These are phyloP conservation scores for Corynespora cassiicola DNA, from an alignment of 2,329 filamentous ascomycete genomes.

Conservation along the genomic window DNA sequence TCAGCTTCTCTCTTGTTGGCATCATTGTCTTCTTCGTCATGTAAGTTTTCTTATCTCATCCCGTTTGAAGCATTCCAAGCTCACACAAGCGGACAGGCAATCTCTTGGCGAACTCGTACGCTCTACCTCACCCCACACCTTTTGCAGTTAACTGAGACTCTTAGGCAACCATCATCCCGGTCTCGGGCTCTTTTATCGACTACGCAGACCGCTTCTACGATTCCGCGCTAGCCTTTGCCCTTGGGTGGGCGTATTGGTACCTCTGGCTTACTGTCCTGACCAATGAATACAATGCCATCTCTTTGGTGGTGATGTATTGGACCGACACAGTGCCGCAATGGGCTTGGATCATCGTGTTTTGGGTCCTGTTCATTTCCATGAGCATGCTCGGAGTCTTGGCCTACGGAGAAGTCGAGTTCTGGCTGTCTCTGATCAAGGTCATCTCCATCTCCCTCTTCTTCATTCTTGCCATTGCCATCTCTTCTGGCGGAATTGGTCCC, in stretches of 20 bases:
- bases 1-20: conserved; percentile 47
- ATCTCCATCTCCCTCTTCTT: conserved; percentile 43
- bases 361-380: conserved; percentile 39
- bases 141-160: no score
- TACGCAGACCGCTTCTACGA: conserved; percentile 50
- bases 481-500: conserved; percentile 27
- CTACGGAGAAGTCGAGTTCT: conserved; percentile 46
- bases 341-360: conserved; percentile 35
- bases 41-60: no score
- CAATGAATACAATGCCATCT: conserved; percentile 37
- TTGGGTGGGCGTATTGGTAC: conserved; percentile 42
- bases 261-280: no score
- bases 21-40: conserved; percentile 41
- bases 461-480: conserved; percentile 37
- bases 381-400: conserved; percentile 45
- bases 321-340: conserved; percentile 41
- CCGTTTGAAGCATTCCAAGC: no score
- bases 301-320: conserved; percentile 44
- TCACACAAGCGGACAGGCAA: no score
- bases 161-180: conserved; percentile 45
- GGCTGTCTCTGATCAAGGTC: conserved; percentile 42
- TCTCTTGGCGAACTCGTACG: conserved; percentile 47
- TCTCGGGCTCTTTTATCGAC: conserved; percentile 38
- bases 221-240: conserved; percentile 66
- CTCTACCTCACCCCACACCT: no score